Evolutionary conservation across 805 yeast species (phyloP).

Genomic region (Naumovozyma dairenensis): DNA sequence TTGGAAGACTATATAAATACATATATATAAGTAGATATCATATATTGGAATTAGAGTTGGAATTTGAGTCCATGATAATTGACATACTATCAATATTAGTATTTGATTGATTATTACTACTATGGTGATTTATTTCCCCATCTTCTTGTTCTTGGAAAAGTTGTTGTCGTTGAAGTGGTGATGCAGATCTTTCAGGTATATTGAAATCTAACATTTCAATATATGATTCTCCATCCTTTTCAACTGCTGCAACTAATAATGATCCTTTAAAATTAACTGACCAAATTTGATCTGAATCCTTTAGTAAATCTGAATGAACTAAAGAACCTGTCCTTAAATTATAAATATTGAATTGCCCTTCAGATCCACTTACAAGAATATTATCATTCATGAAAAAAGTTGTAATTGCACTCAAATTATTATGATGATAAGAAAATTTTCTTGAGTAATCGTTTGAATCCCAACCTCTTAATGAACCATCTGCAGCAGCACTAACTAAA

Average conservation of each 20-base stretch:
- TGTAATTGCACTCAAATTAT: slow-evolving; percentile 83
- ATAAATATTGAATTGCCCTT: slow-evolving; percentile 80
- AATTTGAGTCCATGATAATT: too few relatives aligned
- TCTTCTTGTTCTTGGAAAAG: slow-evolving; percentile 3
- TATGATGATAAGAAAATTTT: slow-evolving; percentile 53
- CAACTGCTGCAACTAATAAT: slow-evolving; percentile 87
- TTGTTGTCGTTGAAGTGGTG: too few relatives aligned
- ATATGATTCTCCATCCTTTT: slow-evolving; percentile 56
- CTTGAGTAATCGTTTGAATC: slow-evolving; percentile 69
- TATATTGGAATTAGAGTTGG: too few relatives aligned
- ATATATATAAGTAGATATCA: too few relatives aligned
- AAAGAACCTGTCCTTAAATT: slow-evolving; percentile 68
- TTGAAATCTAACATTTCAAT: slow-evolving; percentile 83
- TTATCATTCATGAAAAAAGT: slow-evolving; percentile 86
- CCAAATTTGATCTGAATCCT: slow-evolving; percentile 85
- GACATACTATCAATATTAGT: too few relatives aligned
- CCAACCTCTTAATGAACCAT: slow-evolving; percentile 86
- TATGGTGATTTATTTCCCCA: background rate
- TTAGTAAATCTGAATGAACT: slow-evolving; percentile 57
- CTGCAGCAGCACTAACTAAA: slow-evolving; percentile 93
- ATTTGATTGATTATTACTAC: background rate
- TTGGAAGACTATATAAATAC: too few relatives aligned
- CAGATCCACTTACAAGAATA: slow-evolving; percentile 81
- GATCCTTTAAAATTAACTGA: slow-evolving; percentile 81
- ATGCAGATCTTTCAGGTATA: slow-evolving; percentile 11